phyloP scores from a whole-genome alignment of 805 yeast genomes.

The Nematodospora valgi region DNA sequence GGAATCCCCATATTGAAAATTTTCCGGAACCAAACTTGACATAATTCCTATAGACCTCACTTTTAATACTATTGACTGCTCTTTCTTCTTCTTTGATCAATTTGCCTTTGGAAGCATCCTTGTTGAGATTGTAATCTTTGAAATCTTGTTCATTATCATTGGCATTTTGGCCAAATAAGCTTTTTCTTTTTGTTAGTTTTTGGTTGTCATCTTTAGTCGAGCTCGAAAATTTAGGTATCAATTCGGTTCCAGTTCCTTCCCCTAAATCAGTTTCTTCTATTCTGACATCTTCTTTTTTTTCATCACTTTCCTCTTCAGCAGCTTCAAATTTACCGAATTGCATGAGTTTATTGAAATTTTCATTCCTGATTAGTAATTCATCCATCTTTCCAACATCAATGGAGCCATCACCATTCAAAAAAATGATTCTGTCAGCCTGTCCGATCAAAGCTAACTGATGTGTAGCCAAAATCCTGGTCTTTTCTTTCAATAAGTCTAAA shows the following conservation, averaged over 20 bases:
- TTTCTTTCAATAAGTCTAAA: constrained; percentile 49
- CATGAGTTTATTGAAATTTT: constrained; percentile 37
- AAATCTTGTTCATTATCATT: constrained; percentile 14
- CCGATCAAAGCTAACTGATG: constrained; percentile 75
- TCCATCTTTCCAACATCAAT: constrained; percentile 59
- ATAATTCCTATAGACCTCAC: constrained; percentile 30
- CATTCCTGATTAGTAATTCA: constrained; percentile 44
- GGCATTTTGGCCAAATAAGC: too few relatives aligned
- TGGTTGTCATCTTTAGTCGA: too few relatives aligned
- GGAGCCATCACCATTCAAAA: constrained; percentile 61
- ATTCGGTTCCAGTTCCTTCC: too few relatives aligned
- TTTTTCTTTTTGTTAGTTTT: too few relatives aligned
- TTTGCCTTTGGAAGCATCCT: constrained; percentile 12
- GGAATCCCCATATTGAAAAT: constrained; percentile 13
- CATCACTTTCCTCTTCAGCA: constrained; percentile 9
- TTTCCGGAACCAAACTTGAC: constrained; percentile 27
- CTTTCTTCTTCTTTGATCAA: constrained; percentile 47
- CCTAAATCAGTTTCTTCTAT: constrained; percentile 7
- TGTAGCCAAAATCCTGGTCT: constrained; percentile 76
- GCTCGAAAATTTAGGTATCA: constrained; percentile 1
- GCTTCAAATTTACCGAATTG: constrained; percentile 21
- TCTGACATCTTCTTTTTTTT: constrained; percentile 7
- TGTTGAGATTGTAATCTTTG: constrained; percentile 10
- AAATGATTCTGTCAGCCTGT: constrained; percentile 66
- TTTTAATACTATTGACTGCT: constrained; percentile 47